Percentiles rank a stretch among this genome's conserved stretches.
phyloP scores from a whole-genome alignment of 2,329 filamentous ascomycete genomes.

The Aphanoascus verrucosus region DNA sequence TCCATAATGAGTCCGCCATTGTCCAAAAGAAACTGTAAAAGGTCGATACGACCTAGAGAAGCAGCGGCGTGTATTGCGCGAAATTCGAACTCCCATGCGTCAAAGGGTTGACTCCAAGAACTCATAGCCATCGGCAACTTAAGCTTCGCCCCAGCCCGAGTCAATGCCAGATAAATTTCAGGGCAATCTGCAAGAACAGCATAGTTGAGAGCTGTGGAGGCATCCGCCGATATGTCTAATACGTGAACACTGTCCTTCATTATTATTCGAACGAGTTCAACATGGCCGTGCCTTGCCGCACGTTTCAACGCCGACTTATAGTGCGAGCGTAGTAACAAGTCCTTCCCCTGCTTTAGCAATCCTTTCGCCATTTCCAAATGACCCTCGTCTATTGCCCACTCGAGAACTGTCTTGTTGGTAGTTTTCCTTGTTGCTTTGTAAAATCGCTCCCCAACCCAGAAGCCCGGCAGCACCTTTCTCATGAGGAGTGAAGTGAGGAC shows the following conservation, averaged over 20 bases:
- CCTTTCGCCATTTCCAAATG: conserved; percentile 1
- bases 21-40: neutral
- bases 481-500: neutral
- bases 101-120: neutral
- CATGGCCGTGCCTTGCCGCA: neutral
- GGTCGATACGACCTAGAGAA: conserved; percentile 1
- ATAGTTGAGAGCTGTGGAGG: neutral
- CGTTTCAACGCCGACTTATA: neutral
- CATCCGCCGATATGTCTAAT: neutral
- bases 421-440: neutral
- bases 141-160: neutral
- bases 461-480: neutral
- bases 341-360: neutral
- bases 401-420: neutral
- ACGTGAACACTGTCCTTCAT: neutral
- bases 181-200: neutral
- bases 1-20: neutral
- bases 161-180: neutral
- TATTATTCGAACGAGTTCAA: conserved; percentile 1
- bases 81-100: neutral
- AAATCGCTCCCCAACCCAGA: neutral
- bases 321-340: neutral
- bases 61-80: conserved; percentile 1
- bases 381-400: neutral
- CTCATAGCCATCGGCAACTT: neutral